Evolutionary conservation across 2,329 filamentous ascomycete genomes (phyloP), one percentile per base, ranked within the genome.

Genomic region (Ophioceras dolichostomum): DNA sequence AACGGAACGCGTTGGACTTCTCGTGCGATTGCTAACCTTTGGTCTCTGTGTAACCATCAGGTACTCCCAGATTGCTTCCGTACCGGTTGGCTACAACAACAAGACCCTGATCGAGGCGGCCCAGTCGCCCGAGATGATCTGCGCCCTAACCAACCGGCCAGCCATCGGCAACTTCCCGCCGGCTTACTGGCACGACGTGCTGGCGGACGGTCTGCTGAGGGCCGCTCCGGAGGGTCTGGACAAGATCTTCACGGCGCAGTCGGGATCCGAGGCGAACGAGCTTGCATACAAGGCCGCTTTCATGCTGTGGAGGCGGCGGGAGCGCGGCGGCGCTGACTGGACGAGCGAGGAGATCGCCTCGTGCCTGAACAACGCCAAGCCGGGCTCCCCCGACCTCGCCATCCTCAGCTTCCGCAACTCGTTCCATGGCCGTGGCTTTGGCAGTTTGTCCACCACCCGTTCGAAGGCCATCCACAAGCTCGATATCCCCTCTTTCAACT

Each of bases 401-500:
- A 86, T 89, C 54, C 63, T 89, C 51, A 84, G 79, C 45, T 89
- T 49, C 70, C 78, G 73, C 57, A 73, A 76, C 48, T 82, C 64
- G 34, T 89, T 89, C 69, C 83, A 89, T 60, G 83, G 83, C 42
- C 81, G 83, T 50, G 73, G 86, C 33, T 88, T 89, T 54, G 83
- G 81, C 48, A 78, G 70, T 44, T 67, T 89, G 38, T 83, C 79
- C 41, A 87, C 83, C 45, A 89, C 83, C 22, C 79, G 83, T 54
- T 82, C 76, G 57, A 88, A 88, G 67, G 70, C 83, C 38, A 83
- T 89, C 48, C 83, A 89, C 68, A 89, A 89, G 61, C 68, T 89
- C 47, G 83, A 89, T 55, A 88, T 89, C 47, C 83, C 83, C n/a
- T 79, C 83, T 42, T 89, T 89, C 55, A 77, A 88, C 64, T 89